phyloP scores from a whole-genome alignment of 2,329 filamentous ascomycete species.

The Eutypella sp. region DNA sequence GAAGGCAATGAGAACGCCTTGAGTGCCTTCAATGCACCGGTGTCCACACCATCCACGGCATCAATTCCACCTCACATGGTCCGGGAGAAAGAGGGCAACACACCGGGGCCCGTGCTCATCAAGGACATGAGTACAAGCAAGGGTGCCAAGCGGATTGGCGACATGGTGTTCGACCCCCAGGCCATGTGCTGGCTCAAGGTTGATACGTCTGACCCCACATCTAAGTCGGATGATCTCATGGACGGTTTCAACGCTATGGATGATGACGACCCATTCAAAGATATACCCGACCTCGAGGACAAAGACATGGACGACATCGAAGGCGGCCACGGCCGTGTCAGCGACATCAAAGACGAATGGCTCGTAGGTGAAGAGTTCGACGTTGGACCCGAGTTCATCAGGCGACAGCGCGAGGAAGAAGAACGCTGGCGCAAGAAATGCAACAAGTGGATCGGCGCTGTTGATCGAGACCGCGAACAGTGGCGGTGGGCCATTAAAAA shows the following conservation, averaged over 20 bases:
- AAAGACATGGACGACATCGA: slow-evolving; percentile 45
- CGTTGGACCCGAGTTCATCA: slow-evolving; percentile 89
- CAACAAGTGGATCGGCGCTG: slow-evolving; percentile 71
- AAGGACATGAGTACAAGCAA: slow-evolving; percentile 81
- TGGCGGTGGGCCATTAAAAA: slow-evolving; percentile 77
- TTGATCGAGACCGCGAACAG: slow-evolving; percentile 49
- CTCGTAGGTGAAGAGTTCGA: slow-evolving; percentile 95
- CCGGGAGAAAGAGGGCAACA: slow-evolving; percentile 54
- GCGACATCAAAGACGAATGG: slow-evolving; percentile 69
- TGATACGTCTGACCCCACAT: slow-evolving; percentile 41
- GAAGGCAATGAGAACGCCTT: slow-evolving; percentile 92
- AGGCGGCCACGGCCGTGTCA: slow-evolving; percentile 45
- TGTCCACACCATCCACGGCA: slow-evolving; percentile 48
- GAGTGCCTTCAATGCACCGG: slow-evolving; percentile 67
- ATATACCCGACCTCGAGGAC: slow-evolving; percentile 88
- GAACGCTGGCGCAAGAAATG: slow-evolving; percentile 86
- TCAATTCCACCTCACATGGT: slow-evolving; percentile 37
- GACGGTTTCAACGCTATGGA: slow-evolving; percentile 67
- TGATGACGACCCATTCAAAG: slow-evolving; percentile 86
- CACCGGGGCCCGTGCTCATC: slow-evolving; percentile 74
- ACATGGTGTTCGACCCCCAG: slow-evolving; percentile 96
- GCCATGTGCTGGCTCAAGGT: slow-evolving; percentile 98
- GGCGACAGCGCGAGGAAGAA: slow-evolving; percentile 86
- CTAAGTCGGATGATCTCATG: slow-evolving; percentile 50
- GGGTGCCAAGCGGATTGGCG: slow-evolving; percentile 89